Base-by-base conservation (phyloP, 441 rosid species). In the Erodium moschatum region DNA sequence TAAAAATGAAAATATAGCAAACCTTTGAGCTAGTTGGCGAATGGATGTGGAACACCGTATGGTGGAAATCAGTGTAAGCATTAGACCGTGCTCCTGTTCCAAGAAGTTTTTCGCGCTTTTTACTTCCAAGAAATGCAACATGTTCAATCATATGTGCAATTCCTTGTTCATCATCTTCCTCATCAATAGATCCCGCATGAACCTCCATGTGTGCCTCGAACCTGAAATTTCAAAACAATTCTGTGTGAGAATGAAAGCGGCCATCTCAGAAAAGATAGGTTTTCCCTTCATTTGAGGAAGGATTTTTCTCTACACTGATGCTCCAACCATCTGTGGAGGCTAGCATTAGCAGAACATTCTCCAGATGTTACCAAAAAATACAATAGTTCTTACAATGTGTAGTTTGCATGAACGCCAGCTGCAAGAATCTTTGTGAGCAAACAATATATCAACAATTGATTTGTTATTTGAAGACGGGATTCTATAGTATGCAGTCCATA, bases 71-170 rank as follows among this genome's bases (percentile, higher is more conserved):
- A 46, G 99, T 95, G 87, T 95, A 95, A 65, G 99, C 97, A 83
- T 95, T 95, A 69, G 99, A 95, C 65, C 97, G 89, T 38, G 97
- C 97, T 44, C 99, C 97, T 67, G 99, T 91, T 52, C 97, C 97
- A 64, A 95, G 97, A 83, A 95, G 96, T 78, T 95, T 91, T 79
- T 95, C 99, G 40, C 99, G 96, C 77, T 95, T 91, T 87, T 91
- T 95, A 77, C 99, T 95, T 83, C 99, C 99, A 68, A 91, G 94
- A 70, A 95, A 91, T 70, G 99, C 97, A 40, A 95, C 97, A 75
- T 95, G 99, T 75, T 95, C 99, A 72, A 95, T 95, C 99, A 95
- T 95, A 89, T 95, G 99, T 29, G 99, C 97, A 67, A 95, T 95
- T 76, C 99, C 99, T 81, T 95, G 99, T 81, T 95, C 97, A 81